Evolutionary conservation across 495 filamentous ascomycete species (phyloP), one percentile per base, ranked within the genome.

Genomic region (Wilcoxina mikolae): DNA sequence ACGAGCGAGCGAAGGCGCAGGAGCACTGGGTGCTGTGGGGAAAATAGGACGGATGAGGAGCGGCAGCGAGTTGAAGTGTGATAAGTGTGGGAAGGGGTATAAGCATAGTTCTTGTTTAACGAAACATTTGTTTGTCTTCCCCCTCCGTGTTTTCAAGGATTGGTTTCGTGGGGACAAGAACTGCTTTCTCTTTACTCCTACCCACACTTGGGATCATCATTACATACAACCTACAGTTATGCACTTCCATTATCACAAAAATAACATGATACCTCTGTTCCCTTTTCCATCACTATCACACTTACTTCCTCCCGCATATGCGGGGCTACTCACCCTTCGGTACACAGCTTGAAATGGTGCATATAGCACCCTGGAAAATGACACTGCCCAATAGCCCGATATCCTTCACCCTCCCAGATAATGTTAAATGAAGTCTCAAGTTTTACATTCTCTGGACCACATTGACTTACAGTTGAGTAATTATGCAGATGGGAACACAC

Each of bases 71-170:
- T 77, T 98, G 65, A 84, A 85, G 71, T 98, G 91, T 73, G 89
- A 95, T 66, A 91, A 85, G 71, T 98, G 91, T 76, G 91, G 91
- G 70, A 98, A 98, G 77, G 88, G 86, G 73, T 98, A 98, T 81
- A 98, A 98, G 82, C 91, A 98, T 79, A 90, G 90, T 81, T 96
- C 93, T 76, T 98, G 91, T 82, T 81, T 98, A 75, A 91, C 86
- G 69, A 98, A 98, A 80, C 91, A 98, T 83, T 87, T 95, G 91
- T 98, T 82, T 81, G 91, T 95, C 80, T 77, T 41, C 75, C 78
- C 67, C 58, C 57, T 63, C 52, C 59, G 56, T 59, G 54, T 56
- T 56, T 55, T 61, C 54, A 58, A 59, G 48, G 42, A 26, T 57
- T 52, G 46, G 56, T 51, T 57, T 65, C 52, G 56, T 58, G 42